phyloP scores from a whole-genome alignment of 176 grass and related monocot genomes.

The Oryza punctata region DNA sequence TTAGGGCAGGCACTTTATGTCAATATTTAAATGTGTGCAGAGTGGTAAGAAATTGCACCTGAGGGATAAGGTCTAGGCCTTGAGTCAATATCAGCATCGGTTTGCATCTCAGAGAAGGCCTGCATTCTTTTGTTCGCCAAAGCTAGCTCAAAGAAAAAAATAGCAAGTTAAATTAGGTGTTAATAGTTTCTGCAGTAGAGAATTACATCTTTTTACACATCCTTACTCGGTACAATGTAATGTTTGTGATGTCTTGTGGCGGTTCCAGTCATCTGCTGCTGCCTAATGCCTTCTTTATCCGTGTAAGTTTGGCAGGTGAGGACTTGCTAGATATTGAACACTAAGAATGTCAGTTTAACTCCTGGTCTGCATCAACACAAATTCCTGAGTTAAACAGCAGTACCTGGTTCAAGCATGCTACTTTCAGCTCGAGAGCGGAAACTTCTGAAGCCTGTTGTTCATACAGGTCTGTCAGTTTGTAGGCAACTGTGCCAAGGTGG shows the following conservation, averaged over 20 bases:
- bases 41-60: slow-evolving; percentile 53
- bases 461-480: slow-evolving; percentile 82
- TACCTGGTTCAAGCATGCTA: slow-evolving; percentile 87
- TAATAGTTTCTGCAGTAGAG: slow-evolving; percentile 10
- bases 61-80: slow-evolving; percentile 63
- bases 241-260: slow-evolving; percentile 77
- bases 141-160: slow-evolving; percentile 48
- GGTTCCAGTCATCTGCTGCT: slow-evolving; percentile 66
- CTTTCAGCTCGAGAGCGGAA: slow-evolving; percentile 67
- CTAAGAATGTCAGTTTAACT: slow-evolving; percentile 30
- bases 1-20: slow-evolving; percentile 31
- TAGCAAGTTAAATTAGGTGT: slow-evolving; percentile 25
- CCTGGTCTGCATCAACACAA: background rate
- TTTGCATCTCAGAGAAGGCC: slow-evolving; percentile 51
- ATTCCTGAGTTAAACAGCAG: slow-evolving; percentile 8
- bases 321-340: slow-evolving; percentile 58
- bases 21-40: slow-evolving; percentile 27
- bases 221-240: slow-evolving; percentile 84
- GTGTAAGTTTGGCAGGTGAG: slow-evolving; percentile 85
- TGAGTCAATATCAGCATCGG: slow-evolving; percentile 48
- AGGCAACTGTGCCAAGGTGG: slow-evolving; percentile 92
- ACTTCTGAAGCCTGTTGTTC: slow-evolving; percentile 83
- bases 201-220: slow-evolving; percentile 20
- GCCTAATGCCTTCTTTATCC: slow-evolving; percentile 89
- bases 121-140: slow-evolving; percentile 53